A percentile compares a stretch with the other conserved stretches of the same genome.
Evolutionary conservation across 306 rosid species (phyloP).

Genomic region (Morella rubra): DNA sequence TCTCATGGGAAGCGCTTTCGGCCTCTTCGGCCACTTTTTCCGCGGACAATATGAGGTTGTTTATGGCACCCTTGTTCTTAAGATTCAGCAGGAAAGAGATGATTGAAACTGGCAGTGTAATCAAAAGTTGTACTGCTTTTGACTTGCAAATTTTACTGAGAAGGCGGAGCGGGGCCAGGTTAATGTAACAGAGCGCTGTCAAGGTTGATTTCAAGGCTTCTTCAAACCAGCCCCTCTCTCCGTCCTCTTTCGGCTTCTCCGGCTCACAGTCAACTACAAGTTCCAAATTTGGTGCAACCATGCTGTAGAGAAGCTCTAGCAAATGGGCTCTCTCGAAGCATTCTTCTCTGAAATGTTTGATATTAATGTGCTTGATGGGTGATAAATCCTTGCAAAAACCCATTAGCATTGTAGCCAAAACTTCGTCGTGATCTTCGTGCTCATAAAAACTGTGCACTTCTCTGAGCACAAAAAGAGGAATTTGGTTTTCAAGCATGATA

Average conservation of each 20-base stretch:
- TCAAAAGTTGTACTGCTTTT: not conserved
- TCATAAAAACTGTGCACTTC: not conserved
- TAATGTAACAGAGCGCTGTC: not conserved
- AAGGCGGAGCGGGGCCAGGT: not conserved
- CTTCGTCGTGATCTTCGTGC: not conserved
- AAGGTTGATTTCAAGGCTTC: not conserved
- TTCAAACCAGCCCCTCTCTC: not conserved
- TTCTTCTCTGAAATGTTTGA: not conserved
- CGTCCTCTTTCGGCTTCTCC: not conserved
- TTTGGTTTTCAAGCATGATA: slow-evolving; percentile 21
- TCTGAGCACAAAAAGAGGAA: slow-evolving; percentile 11
- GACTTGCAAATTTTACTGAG: not conserved
- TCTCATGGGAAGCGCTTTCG: not conserved
- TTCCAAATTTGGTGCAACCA: not conserved
- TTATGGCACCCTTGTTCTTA: not conserved
- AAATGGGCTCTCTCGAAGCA: slow-evolving; percentile 6
- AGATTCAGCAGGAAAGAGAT: not conserved
- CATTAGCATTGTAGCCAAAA: not conserved
- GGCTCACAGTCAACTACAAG: not conserved
- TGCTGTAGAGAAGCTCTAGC: slow-evolving; percentile 16
- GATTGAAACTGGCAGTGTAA: not conserved
- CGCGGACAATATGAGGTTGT: not conserved
- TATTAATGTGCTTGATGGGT: slow-evolving; percentile 2
- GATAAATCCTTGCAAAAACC: slow-evolving; percentile 7
- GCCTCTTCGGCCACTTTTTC: not conserved